Evolutionary conservation across 2,329 filamentous ascomycete species (phyloP).

Genomic region (Scolecobasidium constrictum): DNA sequence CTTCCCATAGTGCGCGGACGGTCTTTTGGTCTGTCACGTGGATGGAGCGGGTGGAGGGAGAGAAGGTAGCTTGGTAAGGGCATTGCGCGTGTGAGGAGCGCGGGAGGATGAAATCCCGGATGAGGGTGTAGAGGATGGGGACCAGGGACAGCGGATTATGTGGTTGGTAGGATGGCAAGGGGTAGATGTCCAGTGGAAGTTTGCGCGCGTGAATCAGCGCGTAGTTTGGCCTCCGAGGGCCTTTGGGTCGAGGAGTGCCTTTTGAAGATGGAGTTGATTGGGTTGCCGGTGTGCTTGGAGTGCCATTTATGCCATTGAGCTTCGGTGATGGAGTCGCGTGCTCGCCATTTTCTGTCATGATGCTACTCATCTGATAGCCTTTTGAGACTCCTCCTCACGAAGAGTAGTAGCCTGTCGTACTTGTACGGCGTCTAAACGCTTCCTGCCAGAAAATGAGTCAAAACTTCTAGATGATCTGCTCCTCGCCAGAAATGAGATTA

Average conservation of each 20-base stretch:
- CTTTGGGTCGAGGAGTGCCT: slow-evolving; percentile 3
- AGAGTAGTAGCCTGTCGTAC: no score
- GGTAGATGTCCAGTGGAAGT: slow-evolving; percentile 69
- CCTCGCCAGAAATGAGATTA: no score
- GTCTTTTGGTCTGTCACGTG: slow-evolving; percentile 69
- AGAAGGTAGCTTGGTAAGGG: slow-evolving; percentile 67
- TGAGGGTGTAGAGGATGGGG: slow-evolving; percentile 66
- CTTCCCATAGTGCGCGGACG: slow-evolving; percentile 80
- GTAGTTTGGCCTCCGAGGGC: slow-evolving; percentile 42
- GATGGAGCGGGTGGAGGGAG: slow-evolving; percentile 68
- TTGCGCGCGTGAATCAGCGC: slow-evolving; percentile 73
- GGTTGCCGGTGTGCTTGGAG: no score
- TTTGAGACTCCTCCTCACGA: no score
- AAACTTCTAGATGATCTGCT: no score
- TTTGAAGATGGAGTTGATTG: background rate
- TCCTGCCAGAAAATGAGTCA: no score
- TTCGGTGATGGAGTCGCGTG: no score
- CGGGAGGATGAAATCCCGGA: slow-evolving; percentile 58
- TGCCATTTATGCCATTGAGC: no score
- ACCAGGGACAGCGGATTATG: slow-evolving; percentile 85
- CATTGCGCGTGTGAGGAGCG: slow-evolving; percentile 53
- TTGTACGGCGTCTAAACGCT: no score
- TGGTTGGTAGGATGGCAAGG: slow-evolving; percentile 78
- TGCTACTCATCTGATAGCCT: no score
- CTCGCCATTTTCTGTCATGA: no score